Evolutionary conservation across 1,284 basidiomycete genomes (phyloP).

Genomic region (Puccinia coronata): DNA sequence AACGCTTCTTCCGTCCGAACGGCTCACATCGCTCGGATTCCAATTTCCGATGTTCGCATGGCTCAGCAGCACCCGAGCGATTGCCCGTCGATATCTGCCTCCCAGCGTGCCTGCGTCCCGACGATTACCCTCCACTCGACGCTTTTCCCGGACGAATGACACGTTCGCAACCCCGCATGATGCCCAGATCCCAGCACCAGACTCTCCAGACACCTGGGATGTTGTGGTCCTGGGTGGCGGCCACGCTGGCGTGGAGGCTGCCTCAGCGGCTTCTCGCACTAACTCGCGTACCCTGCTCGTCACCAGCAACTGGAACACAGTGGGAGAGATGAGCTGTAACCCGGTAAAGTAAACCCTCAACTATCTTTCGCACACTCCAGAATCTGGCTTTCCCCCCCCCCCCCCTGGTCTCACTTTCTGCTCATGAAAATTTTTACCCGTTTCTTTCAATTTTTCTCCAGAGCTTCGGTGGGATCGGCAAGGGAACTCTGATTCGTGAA

Average conservation of each 20-base stretch:
- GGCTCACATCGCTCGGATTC: too few species aligned
- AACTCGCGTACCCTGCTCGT: constrained; percentile 77
- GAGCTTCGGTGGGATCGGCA: constrained; percentile 68
- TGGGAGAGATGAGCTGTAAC: constrained; percentile 87
- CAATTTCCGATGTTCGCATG: not conserved
- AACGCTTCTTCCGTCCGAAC: too few species aligned
- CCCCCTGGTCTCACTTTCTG: too few species aligned
- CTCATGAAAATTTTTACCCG: too few species aligned
- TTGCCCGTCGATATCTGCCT: not conserved
- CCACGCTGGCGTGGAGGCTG: constrained; percentile 87
- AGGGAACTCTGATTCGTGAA: constrained; percentile 82
- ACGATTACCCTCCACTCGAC: not conserved
- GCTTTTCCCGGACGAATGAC: not conserved
- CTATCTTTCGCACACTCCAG: too few species aligned
- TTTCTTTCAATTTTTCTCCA: not conserved
- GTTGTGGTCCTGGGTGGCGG: constrained; percentile 87
- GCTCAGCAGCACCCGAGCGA: not conserved
- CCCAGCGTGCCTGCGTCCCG: not conserved
- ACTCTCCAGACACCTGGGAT: constrained; percentile 55
- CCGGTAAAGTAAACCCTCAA: constrained; percentile 60
- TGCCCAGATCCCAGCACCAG: not conserved
- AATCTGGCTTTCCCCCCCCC: not conserved
- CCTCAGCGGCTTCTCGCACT: constrained; percentile 76
- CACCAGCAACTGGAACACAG: constrained; percentile 75
- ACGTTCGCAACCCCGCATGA: not conserved